Evolutionary conservation across 1,284 basidiomycete species (phyloP).

Genomic region (Xerocomus nothofagi): DNA sequence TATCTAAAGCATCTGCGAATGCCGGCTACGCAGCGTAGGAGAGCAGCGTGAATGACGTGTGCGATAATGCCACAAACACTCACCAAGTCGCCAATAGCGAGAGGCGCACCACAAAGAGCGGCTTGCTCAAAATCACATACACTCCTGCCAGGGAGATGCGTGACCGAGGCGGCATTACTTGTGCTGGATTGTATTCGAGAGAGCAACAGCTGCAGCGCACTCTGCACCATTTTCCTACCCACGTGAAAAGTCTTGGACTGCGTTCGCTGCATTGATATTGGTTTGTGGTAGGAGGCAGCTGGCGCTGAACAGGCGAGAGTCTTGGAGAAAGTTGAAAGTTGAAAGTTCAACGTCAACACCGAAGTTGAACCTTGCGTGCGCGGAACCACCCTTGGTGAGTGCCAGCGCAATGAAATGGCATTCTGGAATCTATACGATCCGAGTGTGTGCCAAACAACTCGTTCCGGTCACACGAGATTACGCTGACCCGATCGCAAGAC

Average conservation of each 20-base stretch:
- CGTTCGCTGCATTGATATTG: slow-evolving; percentile 6
- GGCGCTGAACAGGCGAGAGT: background rate
- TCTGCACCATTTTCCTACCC: background rate
- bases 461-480: background rate
- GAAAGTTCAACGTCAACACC: no score
- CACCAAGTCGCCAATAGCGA: slow-evolving; percentile 24
- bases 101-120: slow-evolving; percentile 20
- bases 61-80: background rate
- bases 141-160: background rate
- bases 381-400: background rate
- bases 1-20: slow-evolving; percentile 48
- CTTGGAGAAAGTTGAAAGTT: slow-evolving; percentile 6
- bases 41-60: background rate
- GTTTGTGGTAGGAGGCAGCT: background rate
- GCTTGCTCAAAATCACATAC: slow-evolving; percentile 27
- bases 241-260: background rate
- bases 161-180: background rate
- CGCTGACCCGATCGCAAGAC: background rate
- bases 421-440: background rate
- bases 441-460: slow-evolving; percentile 1
- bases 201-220: slow-evolving; percentile 16
- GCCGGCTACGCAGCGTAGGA: slow-evolving; percentile 39
- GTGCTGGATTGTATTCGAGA: slow-evolving; percentile 12
- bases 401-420: slow-evolving; percentile 6
- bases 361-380: slow-evolving; percentile 1